These are phyloP conservation scores for Trichoderma semiorbis DNA, from an alignment of 2,329 filamentous ascomycete species.

Conservation along the genomic window DNA sequence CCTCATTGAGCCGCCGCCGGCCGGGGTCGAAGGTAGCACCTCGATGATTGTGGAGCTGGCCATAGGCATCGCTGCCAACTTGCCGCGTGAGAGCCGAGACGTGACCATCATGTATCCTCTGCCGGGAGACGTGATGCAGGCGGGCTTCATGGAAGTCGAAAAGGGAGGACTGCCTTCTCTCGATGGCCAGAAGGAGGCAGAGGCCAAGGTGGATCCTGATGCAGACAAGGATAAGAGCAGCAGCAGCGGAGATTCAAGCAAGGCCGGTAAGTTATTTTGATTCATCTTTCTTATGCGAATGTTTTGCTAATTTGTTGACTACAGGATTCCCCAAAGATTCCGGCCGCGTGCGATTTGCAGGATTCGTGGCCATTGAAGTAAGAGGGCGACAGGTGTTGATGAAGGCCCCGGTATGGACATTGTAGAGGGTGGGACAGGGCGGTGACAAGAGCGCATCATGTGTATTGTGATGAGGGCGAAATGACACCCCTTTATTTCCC, in stretches of 20 bases:
- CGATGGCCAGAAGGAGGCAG: constrained; percentile 41
- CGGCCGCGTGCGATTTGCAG: constrained; percentile 67
- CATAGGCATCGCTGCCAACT: constrained; percentile 76
- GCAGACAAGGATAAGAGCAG: constrained; percentile 43
- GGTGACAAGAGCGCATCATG: neutral
- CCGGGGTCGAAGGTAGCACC: constrained; percentile 81
- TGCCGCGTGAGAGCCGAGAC: constrained; percentile 88
- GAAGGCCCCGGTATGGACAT: constrained; percentile 71
- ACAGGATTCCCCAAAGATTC: constrained; percentile 42
- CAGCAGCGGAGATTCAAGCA: constrained; percentile 42
- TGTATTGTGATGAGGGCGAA: neutral
- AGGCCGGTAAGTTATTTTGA: constrained; percentile 43
- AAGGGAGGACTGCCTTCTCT: constrained; percentile 64
- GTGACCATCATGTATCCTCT: constrained; percentile 82
- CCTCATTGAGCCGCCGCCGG: constrained; percentile 70
- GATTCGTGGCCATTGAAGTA: constrained; percentile 72
- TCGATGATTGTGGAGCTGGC: constrained; percentile 92
- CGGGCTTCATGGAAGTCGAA: constrained; percentile 83
- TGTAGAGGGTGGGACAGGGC: constrained; percentile 28
- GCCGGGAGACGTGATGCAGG: constrained; percentile 67
- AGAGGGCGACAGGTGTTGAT: constrained; percentile 69
- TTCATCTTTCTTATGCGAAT: neutral
- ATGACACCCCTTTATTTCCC: neutral
- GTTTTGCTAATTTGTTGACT: constrained; percentile 20
- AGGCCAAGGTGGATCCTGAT: constrained; percentile 41